Evolutionary conservation across 2,329 filamentous ascomycete genomes (phyloP), one percentile per base, ranked within the genome.

Genomic region (Knoxdaviesia capensis): DNA sequence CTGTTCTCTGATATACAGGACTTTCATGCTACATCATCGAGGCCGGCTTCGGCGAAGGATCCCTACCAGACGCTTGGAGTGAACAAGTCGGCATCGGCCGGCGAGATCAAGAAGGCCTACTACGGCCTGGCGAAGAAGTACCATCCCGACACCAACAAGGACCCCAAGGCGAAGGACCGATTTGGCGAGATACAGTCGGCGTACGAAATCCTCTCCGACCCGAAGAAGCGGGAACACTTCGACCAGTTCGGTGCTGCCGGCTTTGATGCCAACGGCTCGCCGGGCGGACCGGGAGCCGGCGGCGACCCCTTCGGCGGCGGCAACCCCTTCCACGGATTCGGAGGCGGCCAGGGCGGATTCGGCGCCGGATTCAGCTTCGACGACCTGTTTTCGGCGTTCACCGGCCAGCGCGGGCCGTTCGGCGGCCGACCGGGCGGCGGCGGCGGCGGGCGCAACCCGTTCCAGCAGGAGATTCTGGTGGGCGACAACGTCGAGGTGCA

Each of bases 71-170:
- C 82, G 4, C 76, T 98, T 31, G 90, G 90, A 9, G 84, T 98
- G 31, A 67, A 67, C 53, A 93, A 88, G 58, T 70, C 62, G 47
- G 84, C 90, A n/a, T 77, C 83, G 1, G 65, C 85, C 3, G 66
- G 75, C 45, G 88, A 96, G 34, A 96, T 98, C 57, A 98, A 98
- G 59, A 96, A 94, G 59, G 87, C 90, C 3, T 98, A 98, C 65
- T 98, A 98, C 57, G 84, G 87, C 41, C 68, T 96, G 45, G 90
- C 90, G 20, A 98, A 98, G 62, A 98, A 96, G 56, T 98, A 76
- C 57, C 90, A 98, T 54, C 90, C 90, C 6, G 90, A 98, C 57
- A 96, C 90, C 34, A 98, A 96, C 68, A 96, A 96, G 59, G 90
- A 96, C 51, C 59, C 83, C 3, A 71, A 66, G n/a, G 87, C 90